phyloP scores from a whole-genome alignment of 2,329 filamentous ascomycete species.

The Colletotrichum paranaense region DNA sequence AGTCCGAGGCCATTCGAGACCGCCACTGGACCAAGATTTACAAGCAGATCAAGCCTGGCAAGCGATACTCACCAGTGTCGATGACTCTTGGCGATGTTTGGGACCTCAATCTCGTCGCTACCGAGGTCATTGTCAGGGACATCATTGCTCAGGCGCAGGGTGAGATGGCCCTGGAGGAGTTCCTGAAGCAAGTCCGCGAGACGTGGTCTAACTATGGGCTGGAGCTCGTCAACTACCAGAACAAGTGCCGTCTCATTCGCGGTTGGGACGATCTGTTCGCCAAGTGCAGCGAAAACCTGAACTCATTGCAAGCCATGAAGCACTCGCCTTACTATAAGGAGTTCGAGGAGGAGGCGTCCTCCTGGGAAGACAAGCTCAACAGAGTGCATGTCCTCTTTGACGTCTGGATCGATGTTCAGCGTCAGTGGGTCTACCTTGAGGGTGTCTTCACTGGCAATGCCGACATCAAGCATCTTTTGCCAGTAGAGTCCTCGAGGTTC shows the following conservation, averaged over 20 bases:
- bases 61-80: constrained; percentile 92
- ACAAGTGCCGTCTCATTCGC: constrained; percentile 95
- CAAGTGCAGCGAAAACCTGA: constrained; percentile 97
- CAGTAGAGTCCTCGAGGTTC: constrained; percentile 95
- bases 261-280: constrained; percentile 99
- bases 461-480: constrained; percentile 97
- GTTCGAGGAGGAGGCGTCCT: constrained; percentile 95
- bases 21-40: constrained; percentile 98
- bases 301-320: constrained; percentile 97
- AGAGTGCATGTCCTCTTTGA: constrained; percentile 97
- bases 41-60: constrained; percentile 92
- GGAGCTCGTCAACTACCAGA: constrained; percentile 96
- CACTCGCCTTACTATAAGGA: constrained; percentile 99
- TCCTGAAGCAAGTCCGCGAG: constrained; percentile 94
- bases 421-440: constrained; percentile 99
- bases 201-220: constrained; percentile 96
- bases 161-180: constrained; percentile 98
- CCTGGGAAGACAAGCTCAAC: constrained; percentile 98
- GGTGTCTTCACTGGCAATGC: constrained; percentile 98
- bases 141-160: constrained; percentile 97
- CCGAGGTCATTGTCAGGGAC: constrained; percentile 87
- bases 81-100: constrained; percentile 99
- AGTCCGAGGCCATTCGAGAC: constrained; percentile 95
- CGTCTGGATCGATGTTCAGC: constrained; percentile 99
- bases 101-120: constrained; percentile 92